phyloP scores from a whole-genome alignment of 2,329 filamentous ascomycete species.

The Metarhizium humberi region DNA sequence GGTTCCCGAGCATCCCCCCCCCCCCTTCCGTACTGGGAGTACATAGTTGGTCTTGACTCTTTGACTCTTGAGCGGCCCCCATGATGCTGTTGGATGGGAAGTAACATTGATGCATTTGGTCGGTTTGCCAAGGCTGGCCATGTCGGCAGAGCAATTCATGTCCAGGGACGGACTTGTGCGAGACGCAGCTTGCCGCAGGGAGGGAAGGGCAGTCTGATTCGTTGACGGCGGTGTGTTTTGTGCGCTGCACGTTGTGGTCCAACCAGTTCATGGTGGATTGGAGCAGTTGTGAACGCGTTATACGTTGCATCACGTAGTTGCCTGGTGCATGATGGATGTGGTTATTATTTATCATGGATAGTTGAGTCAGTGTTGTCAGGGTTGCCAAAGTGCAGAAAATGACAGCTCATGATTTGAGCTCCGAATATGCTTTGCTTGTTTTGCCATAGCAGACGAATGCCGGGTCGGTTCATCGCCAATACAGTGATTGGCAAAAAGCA shows the following conservation, averaged over 20 bases:
- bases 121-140: too few relatives aligned
- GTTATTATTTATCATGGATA: not conserved
- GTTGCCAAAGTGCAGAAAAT: too few relatives aligned
- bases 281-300: not conserved
- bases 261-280: not conserved
- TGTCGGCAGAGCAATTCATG: not conserved
- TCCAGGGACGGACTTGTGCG: not conserved
- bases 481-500: too few relatives aligned
- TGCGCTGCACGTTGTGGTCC: not conserved
- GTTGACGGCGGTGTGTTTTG: conserved; percentile 5
- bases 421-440: not conserved
- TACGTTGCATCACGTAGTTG: not conserved
- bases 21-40: too few relatives aligned
- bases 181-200: not conserved
- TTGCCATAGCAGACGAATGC: not conserved
- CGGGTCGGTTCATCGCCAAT: too few relatives aligned
- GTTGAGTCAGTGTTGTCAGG: not conserved
- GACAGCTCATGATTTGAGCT: not conserved
- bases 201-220: not conserved
- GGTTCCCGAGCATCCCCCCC: too few relatives aligned
- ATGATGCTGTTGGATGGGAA: too few relatives aligned
- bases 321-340: not conserved
- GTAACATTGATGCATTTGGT: too few relatives aligned
- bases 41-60: too few relatives aligned
- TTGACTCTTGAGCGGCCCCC: too few relatives aligned